These are phyloP conservation scores for Porphyrellus sp. DNA, from an alignment of 1,284 basidiomycete genomes.

Conservation along the genomic window DNA sequence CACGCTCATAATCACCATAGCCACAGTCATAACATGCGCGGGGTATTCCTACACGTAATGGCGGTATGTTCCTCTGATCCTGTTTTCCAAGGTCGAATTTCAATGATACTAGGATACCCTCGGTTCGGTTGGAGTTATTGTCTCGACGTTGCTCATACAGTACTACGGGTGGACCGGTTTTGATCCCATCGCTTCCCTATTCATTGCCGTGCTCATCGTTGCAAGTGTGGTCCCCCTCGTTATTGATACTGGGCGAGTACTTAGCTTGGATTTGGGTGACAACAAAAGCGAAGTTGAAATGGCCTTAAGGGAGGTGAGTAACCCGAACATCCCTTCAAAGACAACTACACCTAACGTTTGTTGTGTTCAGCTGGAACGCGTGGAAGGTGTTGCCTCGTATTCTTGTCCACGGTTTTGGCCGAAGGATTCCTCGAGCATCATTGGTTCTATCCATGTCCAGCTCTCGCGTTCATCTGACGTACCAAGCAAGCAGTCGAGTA, in stretches of 20 bases:
- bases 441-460: constrained; percentile 90
- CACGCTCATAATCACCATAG: constrained; percentile 65
- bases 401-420: constrained; percentile 92
- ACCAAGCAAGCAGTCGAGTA: constrained; percentile 50
- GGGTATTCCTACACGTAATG: constrained; percentile 94
- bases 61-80: constrained; percentile 58
- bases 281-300: constrained; percentile 63
- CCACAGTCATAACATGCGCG: constrained; percentile 98
- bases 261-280: constrained; percentile 83
- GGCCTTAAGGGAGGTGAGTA: constrained; percentile 72
- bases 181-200: constrained; percentile 95
- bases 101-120: constrained; percentile 65
- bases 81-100: constrained; percentile 10
- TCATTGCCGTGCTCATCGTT: constrained; percentile 94
- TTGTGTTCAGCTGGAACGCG: constrained; percentile 45
- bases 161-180: constrained; percentile 99
- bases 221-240: constrained; percentile 95
- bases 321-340: neutral
- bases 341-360: constrained; percentile 29
- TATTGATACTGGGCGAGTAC: constrained; percentile 86
- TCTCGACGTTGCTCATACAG: constrained; percentile 94
- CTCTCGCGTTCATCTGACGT: constrained; percentile 56
- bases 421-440: constrained; percentile 80
- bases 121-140: constrained; percentile 97
- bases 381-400: constrained; percentile 83